Conservation (phyloP, 768 basidiomycete genomes). For the Gelatoporia subvermispora region DNA sequence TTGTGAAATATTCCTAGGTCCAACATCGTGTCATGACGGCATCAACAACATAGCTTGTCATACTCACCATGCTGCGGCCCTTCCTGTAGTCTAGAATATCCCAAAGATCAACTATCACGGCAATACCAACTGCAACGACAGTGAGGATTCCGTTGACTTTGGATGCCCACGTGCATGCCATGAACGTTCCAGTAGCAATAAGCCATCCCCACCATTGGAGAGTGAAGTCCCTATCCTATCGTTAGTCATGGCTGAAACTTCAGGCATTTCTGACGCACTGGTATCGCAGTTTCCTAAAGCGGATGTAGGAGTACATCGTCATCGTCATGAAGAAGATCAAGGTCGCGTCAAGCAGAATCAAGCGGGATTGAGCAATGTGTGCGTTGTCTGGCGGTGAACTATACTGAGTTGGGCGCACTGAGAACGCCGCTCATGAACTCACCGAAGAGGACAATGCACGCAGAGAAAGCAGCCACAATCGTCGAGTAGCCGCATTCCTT, state of each 20-base stretch:
- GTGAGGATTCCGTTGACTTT: conserved; percentile 97
- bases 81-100: conserved; percentile 82
- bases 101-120: conserved; percentile 93
- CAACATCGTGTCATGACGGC: not conserved
- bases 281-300: conserved; percentile 93
- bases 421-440: conserved; percentile 28
- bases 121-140: conserved; percentile 82
- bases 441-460: conserved; percentile 85
- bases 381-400: conserved; percentile 69
- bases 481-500: conserved; percentile 96
- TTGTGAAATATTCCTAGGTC: conserved; percentile 77
- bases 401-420: not conserved
- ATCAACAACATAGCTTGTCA: not conserved
- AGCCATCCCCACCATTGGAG: conserved; percentile 96
- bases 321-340: conserved; percentile 94
- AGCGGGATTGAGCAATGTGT: conserved; percentile 91
- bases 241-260: conserved; percentile 2
- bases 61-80: conserved; percentile 68
- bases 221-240: conserved; percentile 69
- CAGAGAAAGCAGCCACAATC: conserved; percentile 85
- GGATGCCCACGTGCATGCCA: conserved; percentile 95
- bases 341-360: conserved; percentile 92
- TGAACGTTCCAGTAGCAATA: conserved; percentile 80
- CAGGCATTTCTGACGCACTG: conserved; percentile 39
- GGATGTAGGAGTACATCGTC: conserved; percentile 88